Evolutionary conservation across 495 filamentous ascomycete species (phyloP).

Genomic region (Talaromyces wortmannii): DNA sequence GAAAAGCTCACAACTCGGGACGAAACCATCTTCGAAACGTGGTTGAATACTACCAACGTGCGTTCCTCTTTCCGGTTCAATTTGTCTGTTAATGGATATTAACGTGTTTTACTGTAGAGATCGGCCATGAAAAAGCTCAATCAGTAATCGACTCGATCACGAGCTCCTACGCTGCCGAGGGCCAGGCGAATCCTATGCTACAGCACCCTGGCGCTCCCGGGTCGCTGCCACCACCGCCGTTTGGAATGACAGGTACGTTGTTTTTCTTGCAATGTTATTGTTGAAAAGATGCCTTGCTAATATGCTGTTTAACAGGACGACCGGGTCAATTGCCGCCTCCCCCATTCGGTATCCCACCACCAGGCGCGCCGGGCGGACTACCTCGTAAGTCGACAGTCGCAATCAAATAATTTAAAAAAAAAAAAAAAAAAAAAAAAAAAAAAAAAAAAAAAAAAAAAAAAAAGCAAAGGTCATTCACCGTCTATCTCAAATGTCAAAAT

Average conservation of each 20-base stretch:
- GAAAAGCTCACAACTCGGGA: constrained; percentile 95
- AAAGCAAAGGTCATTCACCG: too few species aligned
- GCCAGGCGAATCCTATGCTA: constrained; percentile 83
- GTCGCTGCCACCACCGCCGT: constrained; percentile 41
- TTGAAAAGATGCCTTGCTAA: constrained; percentile 1
- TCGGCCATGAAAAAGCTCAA: constrained; percentile 97
- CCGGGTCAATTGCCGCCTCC: constrained; percentile 49
- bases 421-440: too few species aligned
- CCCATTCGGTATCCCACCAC: constrained; percentile 47
- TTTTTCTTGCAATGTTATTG: neutral
- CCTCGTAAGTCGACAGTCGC: constrained; percentile 30
- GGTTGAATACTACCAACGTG: constrained; percentile 96
- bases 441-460: too few species aligned
- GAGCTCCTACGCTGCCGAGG: constrained; percentile 86
- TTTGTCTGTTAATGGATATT: neutral
- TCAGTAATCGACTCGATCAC: constrained; percentile 97
- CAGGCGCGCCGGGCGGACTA: constrained; percentile 32
- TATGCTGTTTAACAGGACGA: constrained; percentile 18
- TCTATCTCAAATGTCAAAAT: too few species aligned
- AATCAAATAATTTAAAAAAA: neutral
- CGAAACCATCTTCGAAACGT: constrained; percentile 96
- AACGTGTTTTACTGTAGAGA: constrained; percentile 55
- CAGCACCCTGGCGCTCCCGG: constrained; percentile 42
- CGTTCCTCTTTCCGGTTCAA: constrained; percentile 7
- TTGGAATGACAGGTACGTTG: constrained; percentile 50